Base-by-base conservation (phyloP, 2,329 filamentous ascomycete genomes). In the Aspergillus sp. region DNA sequence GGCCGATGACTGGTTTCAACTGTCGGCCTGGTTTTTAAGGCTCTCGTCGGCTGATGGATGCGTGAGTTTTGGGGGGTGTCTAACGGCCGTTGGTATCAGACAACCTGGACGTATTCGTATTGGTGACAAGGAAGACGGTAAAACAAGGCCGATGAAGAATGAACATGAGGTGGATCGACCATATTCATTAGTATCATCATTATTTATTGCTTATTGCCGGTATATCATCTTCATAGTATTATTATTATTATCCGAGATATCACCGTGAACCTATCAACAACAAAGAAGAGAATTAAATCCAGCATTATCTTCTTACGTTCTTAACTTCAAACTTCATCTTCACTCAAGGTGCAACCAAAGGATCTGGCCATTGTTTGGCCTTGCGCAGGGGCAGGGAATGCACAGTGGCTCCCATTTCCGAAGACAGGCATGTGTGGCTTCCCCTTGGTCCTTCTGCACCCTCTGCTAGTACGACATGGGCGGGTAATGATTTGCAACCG, bases 401-500 rank as follows among this genome's bases (percentile, higher is more conserved):
- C 49, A 45, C 42, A 52, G 52, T 58, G 47, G 57, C 49, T 54
- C 46, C 52, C 50, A 50, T 51, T 58, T 61, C 57, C 56, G 56
- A 61, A 57, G 57, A 58, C 51, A 53, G 58, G 44, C 53, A 58
- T 58, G 50, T 48, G 50, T 36, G 41, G 31, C 13, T 17, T 6
- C 38, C 25, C 9, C 19, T 31, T 32, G 19, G 11, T 47, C 14
- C 31, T 17, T 47, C 10, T 16, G 29, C 20, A 48, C 20, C 31
- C 25, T 29, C 7, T 32, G n/a, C 17, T 45, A 57, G 53, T 48
- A 55, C 51, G 49, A 58, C 53, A 55, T 47, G 52, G 48, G 56
- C 53, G 53, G 59, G 52, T 51, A 59, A 59, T 62, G 59, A 62
- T 62, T 58, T 61, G 58, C 58, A 56, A 50, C 44, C 46, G 52